A percentile compares a stretch with the other conserved stretches of the same genome.
These are phyloP conservation scores for Schoenoplectus tabernaemontani DNA, from an alignment of 202 grass and related monocot species.

Conservation along the genomic window DNA sequence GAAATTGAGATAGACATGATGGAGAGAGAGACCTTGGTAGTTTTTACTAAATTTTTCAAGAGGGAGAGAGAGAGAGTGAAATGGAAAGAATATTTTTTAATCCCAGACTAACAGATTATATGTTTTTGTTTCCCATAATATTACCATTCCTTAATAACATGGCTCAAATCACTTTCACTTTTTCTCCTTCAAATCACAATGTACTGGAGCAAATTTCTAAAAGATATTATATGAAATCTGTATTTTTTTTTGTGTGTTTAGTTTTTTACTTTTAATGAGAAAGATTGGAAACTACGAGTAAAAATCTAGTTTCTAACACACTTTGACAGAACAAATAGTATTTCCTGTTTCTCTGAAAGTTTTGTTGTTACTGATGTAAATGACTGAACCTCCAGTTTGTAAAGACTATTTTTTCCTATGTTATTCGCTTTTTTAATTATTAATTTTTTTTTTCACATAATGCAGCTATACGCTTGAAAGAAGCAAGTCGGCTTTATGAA, in stretches of 20 bases:
- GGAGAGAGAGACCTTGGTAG: no score
- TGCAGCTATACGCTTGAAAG: constrained; percentile 67
- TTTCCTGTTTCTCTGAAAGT: neutral
- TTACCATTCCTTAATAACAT: no score
- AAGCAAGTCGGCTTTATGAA: constrained; percentile 59
- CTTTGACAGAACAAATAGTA: neutral
- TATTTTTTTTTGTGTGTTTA: neutral
- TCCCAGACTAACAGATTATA: no score
- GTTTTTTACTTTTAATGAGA: neutral
- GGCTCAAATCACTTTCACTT: no score
- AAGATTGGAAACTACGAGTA: neutral
- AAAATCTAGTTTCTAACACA: neutral
- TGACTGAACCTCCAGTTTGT: neutral
- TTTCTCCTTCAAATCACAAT: no score
- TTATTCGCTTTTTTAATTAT: neutral
- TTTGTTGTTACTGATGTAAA: neutral
- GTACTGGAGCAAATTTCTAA: neutral
- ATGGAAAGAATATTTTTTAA: no score
- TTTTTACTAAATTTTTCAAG: no score
- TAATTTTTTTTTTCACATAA: constrained; percentile 3
- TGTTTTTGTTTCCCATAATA: no score
- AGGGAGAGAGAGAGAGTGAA: no score
- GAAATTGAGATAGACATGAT: no score
- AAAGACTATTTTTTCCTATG: neutral
- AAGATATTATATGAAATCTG: neutral